A percentile compares a stretch with the other conserved stretches of the same genome.
Conservation (phyloP, 768 basidiomycete species). For the Hysterangium stoloniferum region DNA sequence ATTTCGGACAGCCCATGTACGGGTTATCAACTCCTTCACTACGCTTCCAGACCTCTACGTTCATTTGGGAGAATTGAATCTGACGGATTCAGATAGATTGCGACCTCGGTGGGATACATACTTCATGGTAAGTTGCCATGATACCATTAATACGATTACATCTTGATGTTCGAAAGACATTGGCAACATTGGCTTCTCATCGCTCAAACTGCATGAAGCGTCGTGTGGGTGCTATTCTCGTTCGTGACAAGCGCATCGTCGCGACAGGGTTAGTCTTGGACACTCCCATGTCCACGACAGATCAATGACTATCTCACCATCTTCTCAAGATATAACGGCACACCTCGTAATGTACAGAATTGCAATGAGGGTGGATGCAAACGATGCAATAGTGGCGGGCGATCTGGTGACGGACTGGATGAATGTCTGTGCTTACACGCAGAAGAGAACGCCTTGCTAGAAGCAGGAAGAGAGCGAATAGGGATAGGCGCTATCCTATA, state of each 20-base stretch:
- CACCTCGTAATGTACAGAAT: slow-evolving; percentile 81
- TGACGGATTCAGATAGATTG: slow-evolving; percentile 65
- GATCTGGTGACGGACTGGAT: slow-evolving; percentile 38
- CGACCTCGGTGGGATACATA: slow-evolving; percentile 93
- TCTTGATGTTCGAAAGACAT: slow-evolving; percentile 41
- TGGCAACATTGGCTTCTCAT: slow-evolving; percentile 83
- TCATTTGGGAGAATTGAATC: slow-evolving; percentile 60
- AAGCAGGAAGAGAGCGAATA: slow-evolving; percentile 89
- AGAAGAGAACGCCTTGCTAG: slow-evolving; percentile 93
- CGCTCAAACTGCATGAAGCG: slow-evolving; percentile 97
- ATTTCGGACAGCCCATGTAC: slow-evolving; percentile 49
- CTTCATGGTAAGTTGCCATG: slow-evolving; percentile 70
- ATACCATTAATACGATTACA: no score
- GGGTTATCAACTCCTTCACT: slow-evolving; percentile 57
- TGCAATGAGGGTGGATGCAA: slow-evolving; percentile 89
- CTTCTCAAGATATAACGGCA: slow-evolving; percentile 82
- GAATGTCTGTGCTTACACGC: slow-evolving; percentile 96
- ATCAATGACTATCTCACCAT: background rate
- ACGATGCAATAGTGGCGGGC: slow-evolving; percentile 61
- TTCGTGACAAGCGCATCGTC: slow-evolving; percentile 48
- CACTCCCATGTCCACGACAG: background rate
- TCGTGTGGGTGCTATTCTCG: slow-evolving; percentile 89
- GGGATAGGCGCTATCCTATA: slow-evolving; percentile 79
- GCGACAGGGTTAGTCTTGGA: slow-evolving; percentile 25
- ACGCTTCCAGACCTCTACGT: slow-evolving; percentile 44